These are phyloP conservation scores for Boletus tylopilopsis DNA, from an alignment of 768 basidiomycete species.

Conservation along the genomic window DNA sequence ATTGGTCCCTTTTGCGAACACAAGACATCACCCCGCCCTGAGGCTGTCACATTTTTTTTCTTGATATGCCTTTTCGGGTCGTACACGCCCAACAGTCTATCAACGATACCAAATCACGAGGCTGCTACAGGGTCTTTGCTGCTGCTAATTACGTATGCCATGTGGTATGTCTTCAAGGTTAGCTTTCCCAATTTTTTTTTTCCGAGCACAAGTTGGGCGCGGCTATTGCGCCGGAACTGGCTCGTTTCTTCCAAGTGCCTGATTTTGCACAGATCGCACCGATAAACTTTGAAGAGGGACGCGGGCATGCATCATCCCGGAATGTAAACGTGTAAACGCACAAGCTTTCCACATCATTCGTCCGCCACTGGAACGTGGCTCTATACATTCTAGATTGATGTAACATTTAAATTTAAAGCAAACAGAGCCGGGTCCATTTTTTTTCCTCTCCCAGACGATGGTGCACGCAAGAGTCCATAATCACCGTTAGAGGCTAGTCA, in stretches of 20 bases:
- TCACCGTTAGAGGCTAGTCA: conserved; percentile 10
- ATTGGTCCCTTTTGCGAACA: conserved; percentile 7
- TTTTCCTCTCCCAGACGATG: conserved; percentile 2
- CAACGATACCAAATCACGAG: conserved; percentile 14
- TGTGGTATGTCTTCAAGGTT: conserved; percentile 24
- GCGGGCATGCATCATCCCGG: not conserved
- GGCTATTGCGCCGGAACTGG: conserved; percentile 18
- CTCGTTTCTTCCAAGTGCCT: conserved; percentile 13
- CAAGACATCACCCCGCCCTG: conserved; percentile 5
- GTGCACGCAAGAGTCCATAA: conserved; percentile 15
- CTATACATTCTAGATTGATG: conserved; percentile 8
- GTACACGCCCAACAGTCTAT: not conserved
- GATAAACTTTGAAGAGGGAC: conserved; percentile 22
- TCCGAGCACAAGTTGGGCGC: conserved; percentile 1
- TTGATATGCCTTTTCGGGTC: conserved; percentile 19
- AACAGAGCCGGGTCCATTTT: not conserved
- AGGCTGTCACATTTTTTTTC: conserved; percentile 6
- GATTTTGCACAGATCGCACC: conserved; percentile 27
- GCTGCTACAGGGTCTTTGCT: conserved; percentile 17
- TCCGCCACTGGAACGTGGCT: conserved; percentile 4
- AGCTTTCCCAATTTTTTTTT: conserved; percentile 18
- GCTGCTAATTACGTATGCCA: conserved; percentile 19
- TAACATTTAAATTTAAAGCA: conserved; percentile 11
- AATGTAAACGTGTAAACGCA: not conserved
- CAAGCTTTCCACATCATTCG: not conserved